phyloP scores from a whole-genome alignment of 768 basidiomycete genomes.

The Cyathus striatus region DNA sequence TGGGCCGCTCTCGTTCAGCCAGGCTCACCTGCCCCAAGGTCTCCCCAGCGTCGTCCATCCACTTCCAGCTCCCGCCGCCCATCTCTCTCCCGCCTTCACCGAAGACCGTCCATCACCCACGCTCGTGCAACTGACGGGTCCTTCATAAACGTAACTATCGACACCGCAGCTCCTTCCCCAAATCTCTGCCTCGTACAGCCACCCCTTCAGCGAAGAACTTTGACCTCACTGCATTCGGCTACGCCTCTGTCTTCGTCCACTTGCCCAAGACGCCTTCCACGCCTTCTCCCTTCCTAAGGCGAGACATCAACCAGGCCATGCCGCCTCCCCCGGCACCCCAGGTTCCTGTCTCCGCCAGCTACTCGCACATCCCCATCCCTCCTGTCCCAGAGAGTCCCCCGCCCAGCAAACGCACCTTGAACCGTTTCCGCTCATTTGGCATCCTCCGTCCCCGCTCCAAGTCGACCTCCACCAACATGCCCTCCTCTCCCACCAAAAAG shows the following conservation, averaged over 20 bases:
- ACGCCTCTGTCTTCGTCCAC: conserved; percentile 62
- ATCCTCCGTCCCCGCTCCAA: conserved; percentile 39
- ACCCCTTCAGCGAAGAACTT: conserved; percentile 45
- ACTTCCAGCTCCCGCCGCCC: conserved; percentile 16
- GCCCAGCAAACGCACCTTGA: conserved; percentile 20
- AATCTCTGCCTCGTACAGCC: conserved; percentile 9
- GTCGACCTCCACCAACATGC: conserved; percentile 12
- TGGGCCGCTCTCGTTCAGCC: conserved; percentile 70
- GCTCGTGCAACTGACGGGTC: conserved; percentile 38
- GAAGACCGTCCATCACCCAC: conserved; percentile 32
- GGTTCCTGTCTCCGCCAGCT: conserved; percentile 12
- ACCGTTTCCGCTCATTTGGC: conserved; percentile 48
- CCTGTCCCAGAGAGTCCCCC: conserved; percentile 12
- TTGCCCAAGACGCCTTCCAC: conserved; percentile 47
- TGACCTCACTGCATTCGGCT: conserved; percentile 58
- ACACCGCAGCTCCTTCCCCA: conserved; percentile 36
- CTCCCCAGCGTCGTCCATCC: conserved; percentile 29
- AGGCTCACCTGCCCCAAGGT: conserved; percentile 52
- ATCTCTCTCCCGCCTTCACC: conserved; percentile 12
- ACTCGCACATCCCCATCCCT: conserved; percentile 14
- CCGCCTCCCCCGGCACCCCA: conserved; percentile 16
- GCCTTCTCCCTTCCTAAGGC: conserved; percentile 25
- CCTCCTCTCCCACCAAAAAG: conserved; percentile 14
- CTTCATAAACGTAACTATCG: conserved; percentile 38
- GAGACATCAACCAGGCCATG: conserved; percentile 2